Evolutionary conservation across 371 early-diverging fungal genomes (phyloP), one percentile per base, ranked within the genome.

Genomic region (Mucor irregularis): DNA sequence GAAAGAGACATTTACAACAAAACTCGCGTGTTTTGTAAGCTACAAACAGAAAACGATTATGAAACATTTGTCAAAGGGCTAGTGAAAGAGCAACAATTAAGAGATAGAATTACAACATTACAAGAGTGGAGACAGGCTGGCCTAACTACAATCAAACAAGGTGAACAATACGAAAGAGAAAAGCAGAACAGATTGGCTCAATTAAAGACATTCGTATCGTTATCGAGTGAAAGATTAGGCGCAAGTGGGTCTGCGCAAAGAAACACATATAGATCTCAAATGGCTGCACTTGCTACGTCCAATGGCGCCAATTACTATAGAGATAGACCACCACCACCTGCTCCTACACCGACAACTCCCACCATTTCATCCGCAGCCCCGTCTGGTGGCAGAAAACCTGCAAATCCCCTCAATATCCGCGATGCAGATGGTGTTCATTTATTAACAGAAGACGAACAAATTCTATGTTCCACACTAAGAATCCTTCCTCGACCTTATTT

Each of bases 71-170:
- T 91, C 2, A 83, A 89, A 8, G 98, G 97, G 0, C 56, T 97
- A 26, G 55, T 90, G 8, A 83, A 85, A 42, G 95, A 95, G 60
- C 81, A 80, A 50, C 73, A 80, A 17, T 69, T 92, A 28, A 83
- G 92, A 19, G 81, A 86, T 35, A 76, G 90, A 17, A 94, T 95
- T 42, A 80, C 88, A n/a, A 84, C 90, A 61, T 75, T 96, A 33
- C 96, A 95, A 69, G 94, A 94, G 66, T 95, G 87, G 80, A 83
- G 95, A 28, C 81, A 89, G 59, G 93, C 91, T 66, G 97, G 97
- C 24, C 79, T 96, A 30, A 88, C 88, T 7, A 84, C 90, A 0
- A 63, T 86, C 4, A 74, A 73, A n/a, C 90, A 92, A 31, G 93
- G 89, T 1, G 80, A 81, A 16, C 85, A 83, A 31, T 95, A 90